Base-by-base conservation (phyloP, 345 rosid genomes). In the Eucalyptus cloeziana region DNA sequence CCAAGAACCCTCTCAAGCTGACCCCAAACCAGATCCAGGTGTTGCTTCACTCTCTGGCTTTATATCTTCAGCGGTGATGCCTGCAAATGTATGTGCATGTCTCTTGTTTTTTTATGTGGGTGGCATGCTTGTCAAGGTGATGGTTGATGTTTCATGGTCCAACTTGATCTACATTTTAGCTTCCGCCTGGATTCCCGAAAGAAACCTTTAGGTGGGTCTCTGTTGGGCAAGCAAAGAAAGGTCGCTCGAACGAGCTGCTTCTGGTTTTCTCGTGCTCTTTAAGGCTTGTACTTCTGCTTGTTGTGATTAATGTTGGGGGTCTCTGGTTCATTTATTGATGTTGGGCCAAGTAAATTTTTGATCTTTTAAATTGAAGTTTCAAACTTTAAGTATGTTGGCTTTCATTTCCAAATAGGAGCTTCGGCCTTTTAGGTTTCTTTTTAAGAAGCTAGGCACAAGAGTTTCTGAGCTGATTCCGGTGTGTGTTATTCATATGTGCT, bases 21-120 rank as follows among this genome's bases (percentile, higher is more conserved):
- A 91, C 60, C 62, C 94, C 50, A 92, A 90, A 64, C 92, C 98
- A 92, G 98, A 96, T 91, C 97, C 94, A 92, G 96, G 96, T 93
- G 52, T 86, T 80, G 31, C 51, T 86, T 27, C 62, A 60, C n/a
- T 31, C 50, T 56, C 27, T 43, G 40, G 43, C 83, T 88, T 87
- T 54, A 22, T 76, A 22, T 76, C 85, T 76, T 76, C 85, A 76
- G 83, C 47, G 24, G 13, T 45, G 60, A 76, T 49, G 54, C 88
- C 19, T 51, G 24, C 83, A 10, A 60, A 49, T 76, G 58, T 62
- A 81, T 86, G 86, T 83, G 87, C 37, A 17, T 17, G 22, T 67
- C 4, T 60, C 16, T 22, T 44, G 40, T 58, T 52, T 27, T 30
- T 56, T 50, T 37, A 24, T 60, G 47, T 43, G 22, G 51, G 49